These are phyloP conservation scores for Stagonosporopsis vannaccii DNA, from an alignment of 2,329 filamentous ascomycete species.

Conservation along the genomic window DNA sequence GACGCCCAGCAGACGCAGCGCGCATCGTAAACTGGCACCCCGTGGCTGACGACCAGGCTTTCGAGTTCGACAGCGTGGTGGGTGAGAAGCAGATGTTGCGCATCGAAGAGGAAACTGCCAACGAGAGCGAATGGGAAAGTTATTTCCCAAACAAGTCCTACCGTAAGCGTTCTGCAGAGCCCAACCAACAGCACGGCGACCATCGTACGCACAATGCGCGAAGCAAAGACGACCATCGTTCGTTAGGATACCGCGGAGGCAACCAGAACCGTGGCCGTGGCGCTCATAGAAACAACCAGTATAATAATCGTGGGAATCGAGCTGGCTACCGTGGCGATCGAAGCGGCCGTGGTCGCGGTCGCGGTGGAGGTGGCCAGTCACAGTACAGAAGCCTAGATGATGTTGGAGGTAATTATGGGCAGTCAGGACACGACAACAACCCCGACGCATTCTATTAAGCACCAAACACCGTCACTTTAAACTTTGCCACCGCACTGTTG, in stretches of 20 bases:
- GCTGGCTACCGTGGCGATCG: constrained; percentile 52
- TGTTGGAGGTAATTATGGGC: constrained; percentile 41
- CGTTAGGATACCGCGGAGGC: constrained; percentile 41
- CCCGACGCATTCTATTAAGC: constrained; percentile 45
- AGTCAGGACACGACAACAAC: constrained; percentile 41
- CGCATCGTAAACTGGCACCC: constrained; percentile 87
- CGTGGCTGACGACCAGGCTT: constrained; percentile 71
- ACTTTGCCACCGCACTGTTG: too few relatives aligned
- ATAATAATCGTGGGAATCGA: constrained; percentile 48
- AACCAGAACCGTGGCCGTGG: constrained; percentile 44
- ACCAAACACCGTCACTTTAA: too few relatives aligned
- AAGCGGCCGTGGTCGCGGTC: constrained; percentile 44
- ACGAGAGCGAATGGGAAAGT: constrained; percentile 71
- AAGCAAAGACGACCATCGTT: constrained; percentile 36
- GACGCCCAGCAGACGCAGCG: constrained; percentile 78
- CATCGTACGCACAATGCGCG: constrained; percentile 34
- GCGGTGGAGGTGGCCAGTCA: constrained; percentile 43
- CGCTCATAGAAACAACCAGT: constrained; percentile 37
- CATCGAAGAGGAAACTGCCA: constrained; percentile 72
- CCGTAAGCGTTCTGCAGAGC: constrained; percentile 43
- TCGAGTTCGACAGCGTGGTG: constrained; percentile 82
- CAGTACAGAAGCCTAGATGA: constrained; percentile 56
- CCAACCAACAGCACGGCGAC: constrained; percentile 54
- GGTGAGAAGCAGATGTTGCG: constrained; percentile 85
- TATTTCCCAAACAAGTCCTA: constrained; percentile 67